Conservation (phyloP, 805 yeast genomes). For the Spencermartinsiella europaea region DNA sequence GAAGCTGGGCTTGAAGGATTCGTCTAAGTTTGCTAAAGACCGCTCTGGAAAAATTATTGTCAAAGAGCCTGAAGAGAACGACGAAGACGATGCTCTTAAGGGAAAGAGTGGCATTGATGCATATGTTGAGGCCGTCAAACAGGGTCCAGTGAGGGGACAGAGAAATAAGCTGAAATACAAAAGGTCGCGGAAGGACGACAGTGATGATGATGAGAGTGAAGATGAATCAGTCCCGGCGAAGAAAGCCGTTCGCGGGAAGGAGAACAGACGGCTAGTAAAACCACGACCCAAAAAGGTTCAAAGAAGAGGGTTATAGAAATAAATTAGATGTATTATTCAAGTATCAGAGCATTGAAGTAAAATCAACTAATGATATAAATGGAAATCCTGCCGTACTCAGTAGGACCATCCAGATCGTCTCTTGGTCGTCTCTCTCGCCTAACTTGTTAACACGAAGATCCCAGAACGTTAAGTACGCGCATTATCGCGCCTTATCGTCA, state of each 20-base stretch:
- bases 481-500: too few relatives aligned
- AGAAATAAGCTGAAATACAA: conserved; percentile 84
- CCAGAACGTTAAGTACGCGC: too few relatives aligned
- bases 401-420: too few relatives aligned
- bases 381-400: too few relatives aligned
- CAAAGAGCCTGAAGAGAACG: conserved; percentile 41
- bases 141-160: conserved; percentile 93
- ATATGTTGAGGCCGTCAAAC: conserved; percentile 86
- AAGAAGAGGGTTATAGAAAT: conserved; percentile 1
- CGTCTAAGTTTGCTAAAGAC: conserved; percentile 42
- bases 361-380: too few relatives aligned
- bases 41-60: conserved; percentile 66
- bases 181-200: conserved; percentile 52
- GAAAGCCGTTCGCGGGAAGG: conserved; percentile 2
- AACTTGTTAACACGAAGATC: too few relatives aligned
- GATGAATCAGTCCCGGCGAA: conserved; percentile 26
- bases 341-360: too few relatives aligned
- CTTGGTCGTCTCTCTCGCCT: too few relatives aligned
- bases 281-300: conserved; percentile 2
- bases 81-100: conserved; percentile 21
- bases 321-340: not conserved
- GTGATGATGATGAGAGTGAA: conserved; percentile 50
- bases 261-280: not conserved
- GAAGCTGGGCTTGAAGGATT: conserved; percentile 28
- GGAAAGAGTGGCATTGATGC: conserved; percentile 65